phyloP scores from a whole-genome alignment of 2,329 filamentous ascomycete genomes.

The Pyrenophora seminiperda region DNA sequence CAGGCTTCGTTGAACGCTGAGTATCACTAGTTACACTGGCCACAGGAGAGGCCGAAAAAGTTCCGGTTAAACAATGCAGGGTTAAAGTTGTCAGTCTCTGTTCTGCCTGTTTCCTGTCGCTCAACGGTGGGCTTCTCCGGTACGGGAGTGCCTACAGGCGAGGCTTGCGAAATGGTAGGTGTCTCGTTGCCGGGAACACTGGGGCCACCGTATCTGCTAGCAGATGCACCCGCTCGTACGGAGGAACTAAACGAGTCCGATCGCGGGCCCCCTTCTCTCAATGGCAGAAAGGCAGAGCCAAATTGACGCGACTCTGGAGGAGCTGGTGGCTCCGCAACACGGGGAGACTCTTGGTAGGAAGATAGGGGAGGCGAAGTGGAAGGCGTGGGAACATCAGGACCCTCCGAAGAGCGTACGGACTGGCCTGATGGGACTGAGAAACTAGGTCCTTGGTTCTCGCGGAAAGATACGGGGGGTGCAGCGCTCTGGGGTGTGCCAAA shows the following conservation, averaged over 20 bases:
- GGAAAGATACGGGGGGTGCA: slow-evolving; percentile 66
- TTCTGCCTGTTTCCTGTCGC: slow-evolving; percentile 42
- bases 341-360: slow-evolving; percentile 59
- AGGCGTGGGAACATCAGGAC: slow-evolving; percentile 62
- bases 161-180: slow-evolving; percentile 51
- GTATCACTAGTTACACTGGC: slow-evolving; percentile 49
- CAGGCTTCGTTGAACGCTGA: slow-evolving; percentile 42
- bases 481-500: slow-evolving; percentile 55
- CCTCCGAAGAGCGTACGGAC: slow-evolving; percentile 53
- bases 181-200: slow-evolving; percentile 57
- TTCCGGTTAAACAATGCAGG: slow-evolving; percentile 47
- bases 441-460: slow-evolving; percentile 47
- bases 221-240: slow-evolving; percentile 75
- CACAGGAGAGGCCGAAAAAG: slow-evolving; percentile 46
- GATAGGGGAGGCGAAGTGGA: slow-evolving; percentile 66
- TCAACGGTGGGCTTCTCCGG: slow-evolving; percentile 52
- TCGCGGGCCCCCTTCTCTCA: slow-evolving; percentile 61
- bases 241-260: slow-evolving; percentile 76
- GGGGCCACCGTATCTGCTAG: slow-evolving; percentile 63
- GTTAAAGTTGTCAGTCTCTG: slow-evolving; percentile 45
- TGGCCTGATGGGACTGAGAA: slow-evolving; percentile 50
- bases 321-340: slow-evolving; percentile 64
- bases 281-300: slow-evolving; percentile 75
- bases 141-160: slow-evolving; percentile 58
- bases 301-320: slow-evolving; percentile 77